These are phyloP conservation scores for Pseudotulostoma volvatum DNA, from an alignment of 495 filamentous ascomycete species.

Conservation along the genomic window DNA sequence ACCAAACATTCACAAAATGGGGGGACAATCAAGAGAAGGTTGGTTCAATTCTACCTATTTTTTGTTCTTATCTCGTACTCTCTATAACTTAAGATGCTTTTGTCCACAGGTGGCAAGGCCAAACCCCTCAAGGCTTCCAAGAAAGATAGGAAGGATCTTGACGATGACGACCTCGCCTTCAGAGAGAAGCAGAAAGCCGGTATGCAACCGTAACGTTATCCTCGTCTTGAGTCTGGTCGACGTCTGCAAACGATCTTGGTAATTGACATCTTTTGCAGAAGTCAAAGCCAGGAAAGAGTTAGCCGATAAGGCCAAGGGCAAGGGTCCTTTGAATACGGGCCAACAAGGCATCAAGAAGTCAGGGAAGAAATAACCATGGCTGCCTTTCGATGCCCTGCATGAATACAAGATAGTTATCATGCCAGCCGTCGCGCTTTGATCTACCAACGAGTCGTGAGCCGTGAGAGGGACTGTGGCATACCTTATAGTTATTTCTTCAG, in stretches of 20 bases:
- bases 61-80: conserved; percentile 4
- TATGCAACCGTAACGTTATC: too few relatives aligned
- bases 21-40: conserved; percentile 55
- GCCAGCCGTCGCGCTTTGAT: too few relatives aligned
- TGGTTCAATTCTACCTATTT: conserved; percentile 7
- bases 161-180: conserved; percentile 63
- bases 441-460: too few relatives aligned
- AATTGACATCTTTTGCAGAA: too few relatives aligned
- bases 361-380: conserved; percentile 70
- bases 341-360: conserved; percentile 80
- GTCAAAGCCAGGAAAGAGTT: conserved; percentile 65
- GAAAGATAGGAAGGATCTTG: conserved; percentile 58
- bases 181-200: conserved; percentile 58
- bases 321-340: conserved; percentile 53
- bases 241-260: neutral
- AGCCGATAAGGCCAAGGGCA: conserved; percentile 43
- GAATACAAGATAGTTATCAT: too few relatives aligned
- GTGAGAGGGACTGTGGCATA: too few relatives aligned
- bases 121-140: conserved; percentile 72
- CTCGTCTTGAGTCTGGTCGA: neutral
- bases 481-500: too few relatives aligned
- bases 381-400: too few relatives aligned
- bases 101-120: conserved; percentile 53
- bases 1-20: conserved; percentile 43
- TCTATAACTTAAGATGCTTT: too few relatives aligned